Evolutionary conservation across 768 basidiomycete genomes (phyloP).

Genomic region (Lentinula detonsa): DNA sequence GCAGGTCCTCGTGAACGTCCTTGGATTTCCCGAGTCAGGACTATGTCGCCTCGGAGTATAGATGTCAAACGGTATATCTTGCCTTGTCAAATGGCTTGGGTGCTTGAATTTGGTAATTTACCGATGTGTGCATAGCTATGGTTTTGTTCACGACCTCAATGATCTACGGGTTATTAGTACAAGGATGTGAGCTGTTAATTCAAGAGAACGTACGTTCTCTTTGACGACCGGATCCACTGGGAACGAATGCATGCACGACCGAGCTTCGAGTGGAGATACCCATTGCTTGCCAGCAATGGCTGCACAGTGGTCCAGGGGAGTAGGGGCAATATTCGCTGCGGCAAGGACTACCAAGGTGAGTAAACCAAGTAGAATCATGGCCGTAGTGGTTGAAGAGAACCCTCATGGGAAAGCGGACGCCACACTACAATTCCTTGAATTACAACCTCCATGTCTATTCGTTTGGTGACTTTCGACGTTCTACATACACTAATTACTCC

Average conservation of each 20-base stretch:
- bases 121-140: slow-evolving; percentile 54
- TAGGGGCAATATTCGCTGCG: background rate
- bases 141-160: slow-evolving; percentile 54
- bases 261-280: slow-evolving; percentile 44
- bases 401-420: background rate
- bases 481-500: slow-evolving; percentile 72
- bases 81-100: slow-evolving; percentile 37
- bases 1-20: slow-evolving; percentile 54
- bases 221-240: slow-evolving; percentile 40
- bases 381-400: background rate
- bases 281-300: slow-evolving; percentile 49
- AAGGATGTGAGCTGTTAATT: background rate
- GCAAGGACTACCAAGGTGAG: background rate
- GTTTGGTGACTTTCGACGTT: slow-evolving; percentile 73
- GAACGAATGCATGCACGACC: slow-evolving; percentile 46
- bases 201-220: slow-evolving; percentile 35
- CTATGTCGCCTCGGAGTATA: background rate
- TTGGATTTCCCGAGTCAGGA: slow-evolving; percentile 9
- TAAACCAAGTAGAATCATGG: background rate
- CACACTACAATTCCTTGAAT: background rate
- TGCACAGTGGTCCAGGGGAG: slow-evolving; percentile 38
- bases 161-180: slow-evolving; percentile 26
- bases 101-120: slow-evolving; percentile 53
- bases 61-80: background rate
- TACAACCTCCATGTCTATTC: slow-evolving; percentile 25